Evolutionary conservation across 2,329 filamentous ascomycete genomes (phyloP), one percentile per base, ranked within the genome.

Genomic region (Dothideomycetes sp.): DNA sequence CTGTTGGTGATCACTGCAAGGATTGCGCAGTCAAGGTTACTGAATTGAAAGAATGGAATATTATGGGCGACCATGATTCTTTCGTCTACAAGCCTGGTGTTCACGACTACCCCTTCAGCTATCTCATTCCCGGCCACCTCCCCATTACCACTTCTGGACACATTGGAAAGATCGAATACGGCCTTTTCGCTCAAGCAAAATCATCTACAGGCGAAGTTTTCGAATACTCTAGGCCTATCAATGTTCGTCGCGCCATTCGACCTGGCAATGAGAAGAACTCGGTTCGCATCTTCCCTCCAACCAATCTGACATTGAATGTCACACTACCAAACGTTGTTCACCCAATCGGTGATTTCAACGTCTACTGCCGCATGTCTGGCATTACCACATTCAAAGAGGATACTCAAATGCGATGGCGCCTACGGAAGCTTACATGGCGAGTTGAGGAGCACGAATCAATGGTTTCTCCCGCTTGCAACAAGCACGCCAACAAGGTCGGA

Each of bases 211-310:
- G 71, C 44, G 76, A 77, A 48, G 70, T 70, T 43, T 70, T 84
- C 54, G 76, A 71, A 49, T 75, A 85, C 52, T 72, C 75, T 45
- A 76, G 78, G 52, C 72, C 73, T 8, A 68, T 96, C 33, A 70
- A 79, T 40, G 73, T 96, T 49, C 81, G 81, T 64, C 84, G 89
- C 45, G 83, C 87, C 24, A 75, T 96, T 18, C 72, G 81, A 38
- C 77, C 84, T 3, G 83, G 86, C 36, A 71, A 75, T 38, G 86
- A 93, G 45, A 89, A 93, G 63, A 81, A 88, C 62, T 93, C 84
- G 12, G 79, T 94, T 46, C 85, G 89, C 54, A 84, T 96, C 55
- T 98, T 98, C 64, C 91, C 89, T 35, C 89, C 91, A 0, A 98
- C 91, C 49, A 91, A 94, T 63, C 80, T 98, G 53, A 88, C 85